Conservation (phyloP, 2,329 filamentous ascomycete species). For the Gyromitra esculenta region DNA sequence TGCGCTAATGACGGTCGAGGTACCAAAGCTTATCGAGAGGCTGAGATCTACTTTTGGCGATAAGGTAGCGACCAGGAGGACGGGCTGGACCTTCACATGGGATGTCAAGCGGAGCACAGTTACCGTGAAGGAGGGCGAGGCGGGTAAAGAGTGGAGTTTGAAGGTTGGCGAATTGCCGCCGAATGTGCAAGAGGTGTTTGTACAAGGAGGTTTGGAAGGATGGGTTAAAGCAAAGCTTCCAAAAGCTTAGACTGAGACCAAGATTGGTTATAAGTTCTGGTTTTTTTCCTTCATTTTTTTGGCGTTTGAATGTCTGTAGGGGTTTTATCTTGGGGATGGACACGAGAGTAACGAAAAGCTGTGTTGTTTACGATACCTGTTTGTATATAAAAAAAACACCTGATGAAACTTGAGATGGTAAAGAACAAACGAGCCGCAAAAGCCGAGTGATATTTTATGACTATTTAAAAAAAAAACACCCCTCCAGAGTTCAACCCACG, state of each 20-base stretch:
- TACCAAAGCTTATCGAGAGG: slow-evolving; percentile 72
- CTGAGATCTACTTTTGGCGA: slow-evolving; percentile 71
- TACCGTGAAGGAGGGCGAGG: slow-evolving; percentile 72
- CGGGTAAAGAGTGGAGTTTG: slow-evolving; percentile 72
- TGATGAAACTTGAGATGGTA: background rate
- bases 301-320: background rate
- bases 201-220: slow-evolving; percentile 78
- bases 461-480: background rate
- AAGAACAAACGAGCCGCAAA: background rate
- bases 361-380: slow-evolving; percentile 1
- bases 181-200: slow-evolving; percentile 88
- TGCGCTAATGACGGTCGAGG: slow-evolving; percentile 76
- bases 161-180: slow-evolving; percentile 84
- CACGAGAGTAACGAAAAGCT: background rate
- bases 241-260: background rate
- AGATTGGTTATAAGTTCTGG: background rate
- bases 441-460: background rate
- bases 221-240: slow-evolving; percentile 73
- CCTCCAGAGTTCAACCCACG: background rate
- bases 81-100: slow-evolving; percentile 85
- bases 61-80: slow-evolving; percentile 74
- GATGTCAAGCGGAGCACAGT: slow-evolving; percentile 78
- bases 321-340: background rate
- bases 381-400: slow-evolving; percentile 7
- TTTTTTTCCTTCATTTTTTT: background rate